phyloP scores from a whole-genome alignment of 2,329 filamentous ascomycete genomes.

The Neofusicoccum sp. region DNA sequence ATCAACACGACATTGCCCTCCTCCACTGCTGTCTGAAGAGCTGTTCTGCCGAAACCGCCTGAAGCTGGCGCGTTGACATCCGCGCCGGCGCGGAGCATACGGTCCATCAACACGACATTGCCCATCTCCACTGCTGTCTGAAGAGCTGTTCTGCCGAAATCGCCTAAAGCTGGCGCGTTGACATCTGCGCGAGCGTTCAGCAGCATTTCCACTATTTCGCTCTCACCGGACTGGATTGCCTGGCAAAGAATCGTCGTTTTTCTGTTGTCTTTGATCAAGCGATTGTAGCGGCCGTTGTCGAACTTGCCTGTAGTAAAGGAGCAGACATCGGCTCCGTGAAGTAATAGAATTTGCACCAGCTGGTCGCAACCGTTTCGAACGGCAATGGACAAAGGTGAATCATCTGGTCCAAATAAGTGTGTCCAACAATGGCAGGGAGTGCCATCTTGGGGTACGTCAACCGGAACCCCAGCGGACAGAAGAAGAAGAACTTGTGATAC shows the following conservation, averaged over 20 bases:
- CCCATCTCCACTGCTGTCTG: neutral
- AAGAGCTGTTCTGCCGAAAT: neutral
- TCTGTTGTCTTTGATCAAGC: neutral
- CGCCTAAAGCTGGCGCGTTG: neutral
- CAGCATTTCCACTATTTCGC: neutral
- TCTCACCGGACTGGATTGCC: neutral
- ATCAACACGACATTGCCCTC: neutral
- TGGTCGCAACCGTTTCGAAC: no score
- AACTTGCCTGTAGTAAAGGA: no score
- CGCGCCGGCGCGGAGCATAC: constrained; percentile 18
- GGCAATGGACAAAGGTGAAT: no score
- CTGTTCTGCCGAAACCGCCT: neutral
- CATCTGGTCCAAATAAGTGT: no score
- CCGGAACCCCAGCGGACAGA: neutral
- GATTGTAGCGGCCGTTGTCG: no score
- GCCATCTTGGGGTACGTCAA: neutral
- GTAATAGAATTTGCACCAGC: no score
- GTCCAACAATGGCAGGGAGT: neutral
- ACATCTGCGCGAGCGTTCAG: neutral
- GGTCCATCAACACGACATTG: constrained; percentile 13
- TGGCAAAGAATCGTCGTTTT: neutral
- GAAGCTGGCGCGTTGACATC: neutral
- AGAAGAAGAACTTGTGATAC: neutral
- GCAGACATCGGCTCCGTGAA: no score
- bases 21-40: neutral